These are phyloP conservation scores for Silene uniflora DNA, from an alignment of 148 eudicot genomes.

Conservation along the genomic window DNA sequence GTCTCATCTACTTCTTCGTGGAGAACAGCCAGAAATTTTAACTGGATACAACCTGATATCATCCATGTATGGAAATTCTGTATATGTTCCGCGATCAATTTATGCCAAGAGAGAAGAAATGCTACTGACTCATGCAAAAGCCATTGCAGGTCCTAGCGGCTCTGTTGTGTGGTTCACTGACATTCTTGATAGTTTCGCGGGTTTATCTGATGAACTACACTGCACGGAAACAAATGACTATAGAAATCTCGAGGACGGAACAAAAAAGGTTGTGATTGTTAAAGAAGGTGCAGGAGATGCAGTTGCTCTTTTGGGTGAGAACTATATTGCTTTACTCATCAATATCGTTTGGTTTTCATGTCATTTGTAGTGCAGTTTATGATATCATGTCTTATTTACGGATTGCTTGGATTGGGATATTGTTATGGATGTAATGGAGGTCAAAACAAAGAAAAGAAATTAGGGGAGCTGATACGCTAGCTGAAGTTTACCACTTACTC, in stretches of 20 bases:
- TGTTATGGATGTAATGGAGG: too few species aligned
- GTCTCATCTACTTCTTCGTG: constrained; percentile 87
- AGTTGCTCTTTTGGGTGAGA: constrained; percentile 66
- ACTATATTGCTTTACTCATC: constrained; percentile 7
- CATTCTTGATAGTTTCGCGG: constrained; percentile 42
- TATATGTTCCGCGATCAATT: constrained; percentile 72
- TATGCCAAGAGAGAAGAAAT: constrained; percentile 81
- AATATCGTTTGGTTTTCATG: neutral
- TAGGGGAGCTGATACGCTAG: too few species aligned
- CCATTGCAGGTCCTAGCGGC: constrained; percentile 47
- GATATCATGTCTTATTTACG: neutral
- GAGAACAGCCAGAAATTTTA: constrained; percentile 77
- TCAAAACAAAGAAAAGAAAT: too few species aligned
- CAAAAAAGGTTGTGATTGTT: constrained; percentile 56
- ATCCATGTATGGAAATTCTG: constrained; percentile 61
- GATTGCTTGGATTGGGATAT: neutral
- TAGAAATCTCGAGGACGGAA: constrained; percentile 24
- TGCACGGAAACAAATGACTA: constrained; percentile 12
- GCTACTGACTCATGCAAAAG: constrained; percentile 59
- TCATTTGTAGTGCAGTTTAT: neutral
- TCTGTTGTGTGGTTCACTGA: constrained; percentile 54
- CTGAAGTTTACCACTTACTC: too few species aligned
- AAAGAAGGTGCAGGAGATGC: constrained; percentile 96
- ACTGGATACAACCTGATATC: constrained; percentile 84
- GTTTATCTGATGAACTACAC: constrained; percentile 10